Percentiles rank a stretch among this genome's conserved stretches.
phyloP scores from a whole-genome alignment of 1,139 yeast species.

The Yamadazyma spencermartinsiae region DNA sequence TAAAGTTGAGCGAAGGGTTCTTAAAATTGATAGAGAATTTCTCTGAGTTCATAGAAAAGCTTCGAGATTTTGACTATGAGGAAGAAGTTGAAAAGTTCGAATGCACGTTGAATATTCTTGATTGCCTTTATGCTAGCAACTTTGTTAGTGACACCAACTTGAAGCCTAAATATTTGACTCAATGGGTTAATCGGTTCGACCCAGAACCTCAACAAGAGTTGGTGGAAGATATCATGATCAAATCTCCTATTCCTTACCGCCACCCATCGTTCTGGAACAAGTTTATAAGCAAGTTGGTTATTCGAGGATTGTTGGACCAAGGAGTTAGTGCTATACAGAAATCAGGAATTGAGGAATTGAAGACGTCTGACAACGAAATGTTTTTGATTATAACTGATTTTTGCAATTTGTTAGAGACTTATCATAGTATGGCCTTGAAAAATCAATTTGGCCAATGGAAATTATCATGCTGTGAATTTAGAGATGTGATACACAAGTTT shows the following conservation, averaged over 20 bases:
- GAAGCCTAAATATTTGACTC: conserved; percentile 47
- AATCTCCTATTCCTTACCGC: conserved; percentile 46
- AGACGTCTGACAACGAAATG: conserved; percentile 25
- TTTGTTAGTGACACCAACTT: conserved; percentile 45
- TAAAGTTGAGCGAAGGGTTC: conserved; percentile 30
- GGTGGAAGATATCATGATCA: conserved; percentile 45
- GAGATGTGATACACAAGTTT: conserved; percentile 39
- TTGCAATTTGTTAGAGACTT: conserved; percentile 35
- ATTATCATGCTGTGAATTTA: conserved; percentile 47
- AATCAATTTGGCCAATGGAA: conserved; percentile 53
- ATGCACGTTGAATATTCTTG: conserved; percentile 46
- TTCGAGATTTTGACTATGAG: conserved; percentile 18
- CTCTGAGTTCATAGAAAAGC: conserved; percentile 15
- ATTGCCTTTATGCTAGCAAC: conserved; percentile 55
- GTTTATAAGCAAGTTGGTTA: conserved; percentile 53
- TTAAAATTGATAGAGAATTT: conserved; percentile 25
- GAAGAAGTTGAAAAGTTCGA: conserved; percentile 20
- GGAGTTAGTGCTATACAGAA: conserved; percentile 50
- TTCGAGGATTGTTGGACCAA: conserved; percentile 64
- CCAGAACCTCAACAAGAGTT: conserved; percentile 55
- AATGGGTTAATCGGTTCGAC: conserved; percentile 71
- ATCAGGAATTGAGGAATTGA: conserved; percentile 41
- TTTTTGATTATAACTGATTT: conserved; percentile 51
- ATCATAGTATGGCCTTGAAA: conserved; percentile 42
- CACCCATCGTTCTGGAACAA: conserved; percentile 66